Evolutionary conservation across 2,329 filamentous ascomycete genomes (phyloP), one percentile per base, ranked within the genome.

Genomic region (Cladosporium halotolerans): DNA sequence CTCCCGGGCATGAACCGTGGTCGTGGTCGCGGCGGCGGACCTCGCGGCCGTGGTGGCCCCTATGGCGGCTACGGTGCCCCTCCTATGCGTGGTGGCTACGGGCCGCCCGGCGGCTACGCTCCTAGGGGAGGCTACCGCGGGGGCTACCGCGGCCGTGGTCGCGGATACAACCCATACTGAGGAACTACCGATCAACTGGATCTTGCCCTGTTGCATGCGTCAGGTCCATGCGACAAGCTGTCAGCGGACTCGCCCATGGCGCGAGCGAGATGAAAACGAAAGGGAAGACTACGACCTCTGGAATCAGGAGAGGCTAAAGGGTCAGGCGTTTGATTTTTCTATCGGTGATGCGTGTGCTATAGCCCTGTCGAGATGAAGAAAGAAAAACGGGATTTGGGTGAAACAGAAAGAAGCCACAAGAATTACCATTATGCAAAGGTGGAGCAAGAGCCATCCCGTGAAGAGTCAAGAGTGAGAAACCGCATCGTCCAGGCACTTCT

Each of bases 1-100:
- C 78, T 99, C 50, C 93, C 93, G 1, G 93, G 93, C 56, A 92
- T 99, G 89, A 86, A 82, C 62, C 84, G 92, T 59, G 89, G 90
- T 48, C 36, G 36, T 14, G 83, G 84, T 34, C 78, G 80, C 28
- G 72, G 72, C 39, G 75, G 76, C 52, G 71, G 60, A 71, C 73
- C 68, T 51, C 57, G 63, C 32, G 64, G 66, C 19, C 57, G 67
- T 32, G 64, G 70, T 33, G 67, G 70, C 39, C 66, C 68, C 51
- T 76, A 78, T 46, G 73, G 78, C 57, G 81, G 82, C 42, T 79
- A 78, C 38, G 80, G 76, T 57, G 67, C 69, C 57, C 68, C 70
- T 49, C 70, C 72, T 67, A 74, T 53, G 82, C 60, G 56, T 55
- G 73, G 74, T 16, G 79, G 79, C 53, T 67, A 62, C 45, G 64